Evolutionary conservation across 352 stramenopile genomes (phyloP).

Genomic region (Globisporangium parvum): DNA sequence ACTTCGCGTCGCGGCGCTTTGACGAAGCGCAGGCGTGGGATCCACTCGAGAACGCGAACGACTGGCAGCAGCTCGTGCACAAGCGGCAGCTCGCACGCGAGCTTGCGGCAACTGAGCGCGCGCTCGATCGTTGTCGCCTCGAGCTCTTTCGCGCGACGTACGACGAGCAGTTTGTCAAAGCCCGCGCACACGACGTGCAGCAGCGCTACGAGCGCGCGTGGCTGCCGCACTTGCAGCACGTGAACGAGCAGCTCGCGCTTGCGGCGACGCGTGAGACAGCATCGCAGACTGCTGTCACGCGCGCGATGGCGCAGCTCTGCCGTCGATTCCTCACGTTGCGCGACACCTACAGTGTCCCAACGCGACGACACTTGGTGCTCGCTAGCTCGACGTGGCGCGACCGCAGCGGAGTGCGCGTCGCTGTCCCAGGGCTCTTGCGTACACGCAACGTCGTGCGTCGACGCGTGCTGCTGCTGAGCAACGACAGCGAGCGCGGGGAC

Average conservation of each 20-base stretch:
- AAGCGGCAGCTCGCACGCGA: conserved; percentile 52
- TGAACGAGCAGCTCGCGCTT: conserved; percentile 19
- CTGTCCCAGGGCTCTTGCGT: conserved; percentile 39
- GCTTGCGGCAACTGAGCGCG: conserved; percentile 21
- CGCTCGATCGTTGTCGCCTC: conserved; percentile 40
- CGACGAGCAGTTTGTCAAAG: conserved; percentile 47
- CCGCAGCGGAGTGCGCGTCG: conserved; percentile 21
- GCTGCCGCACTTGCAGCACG: conserved; percentile 18
- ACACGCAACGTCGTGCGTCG: conserved; percentile 35
- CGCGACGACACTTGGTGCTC: conserved; percentile 43
- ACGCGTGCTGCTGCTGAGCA: conserved; percentile 28
- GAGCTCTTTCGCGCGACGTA: conserved; percentile 54
- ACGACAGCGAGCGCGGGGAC: conserved; percentile 8
- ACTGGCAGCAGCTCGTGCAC: conserved; percentile 58
- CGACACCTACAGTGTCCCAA: conserved; percentile 35
- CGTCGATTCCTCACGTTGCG: conserved; percentile 31
- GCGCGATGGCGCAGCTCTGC: conserved; percentile 33
- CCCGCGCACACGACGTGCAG: conserved; percentile 23
- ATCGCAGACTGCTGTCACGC: conserved; percentile 18
- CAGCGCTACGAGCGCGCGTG: conserved; percentile 26
- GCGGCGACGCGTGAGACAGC: conserved; percentile 24
- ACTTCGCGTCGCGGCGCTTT: conserved; percentile 49
- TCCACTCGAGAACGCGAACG: conserved; percentile 73
- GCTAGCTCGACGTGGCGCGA: conserved; percentile 27
- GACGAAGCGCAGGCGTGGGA: conserved; percentile 70